Conservation (phyloP, 2,329 filamentous ascomycete genomes). For the Neonectria faginata region DNA sequence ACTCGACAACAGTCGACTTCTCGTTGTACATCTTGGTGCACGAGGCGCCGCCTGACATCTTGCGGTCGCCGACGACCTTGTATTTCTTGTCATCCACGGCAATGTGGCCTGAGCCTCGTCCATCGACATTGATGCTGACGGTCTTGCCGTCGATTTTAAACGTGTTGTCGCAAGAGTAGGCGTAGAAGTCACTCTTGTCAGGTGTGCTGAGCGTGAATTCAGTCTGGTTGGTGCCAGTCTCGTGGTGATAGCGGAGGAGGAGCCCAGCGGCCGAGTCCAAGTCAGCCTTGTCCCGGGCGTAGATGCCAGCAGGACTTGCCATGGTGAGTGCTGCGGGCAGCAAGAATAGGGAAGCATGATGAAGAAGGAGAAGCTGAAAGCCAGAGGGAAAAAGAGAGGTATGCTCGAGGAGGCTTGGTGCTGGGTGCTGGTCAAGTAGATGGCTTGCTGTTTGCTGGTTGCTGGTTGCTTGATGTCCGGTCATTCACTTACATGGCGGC, state of each 20-base stretch:
- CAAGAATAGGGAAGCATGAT: slow-evolving; percentile 1
- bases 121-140: not conserved
- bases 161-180: not conserved
- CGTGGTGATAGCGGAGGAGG: not conserved
- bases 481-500: not conserved
- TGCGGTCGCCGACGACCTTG: not conserved
- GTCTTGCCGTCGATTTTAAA: not conserved
- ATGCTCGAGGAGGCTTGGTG: not conserved
- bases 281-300: not conserved
- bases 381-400: not conserved
- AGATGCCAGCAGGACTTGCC: not conserved
- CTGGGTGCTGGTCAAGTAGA: not conserved
- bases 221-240: slow-evolving; percentile 1
- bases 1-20: not conserved
- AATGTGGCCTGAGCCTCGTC: not conserved
- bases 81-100: not conserved
- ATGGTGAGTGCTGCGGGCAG: not conserved
- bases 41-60: not conserved
- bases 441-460: not conserved
- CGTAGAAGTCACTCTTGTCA: not conserved
- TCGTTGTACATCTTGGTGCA: not conserved
- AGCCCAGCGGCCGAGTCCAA: not conserved
- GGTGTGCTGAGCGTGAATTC: slow-evolving; percentile 1
- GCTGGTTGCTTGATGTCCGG: not conserved
- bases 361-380: not conserved